Percentiles rank a stretch among this genome's conserved stretches.
phyloP scores from a whole-genome alignment of 257 asterid species.

The Schizonepeta tenuifolia region DNA sequence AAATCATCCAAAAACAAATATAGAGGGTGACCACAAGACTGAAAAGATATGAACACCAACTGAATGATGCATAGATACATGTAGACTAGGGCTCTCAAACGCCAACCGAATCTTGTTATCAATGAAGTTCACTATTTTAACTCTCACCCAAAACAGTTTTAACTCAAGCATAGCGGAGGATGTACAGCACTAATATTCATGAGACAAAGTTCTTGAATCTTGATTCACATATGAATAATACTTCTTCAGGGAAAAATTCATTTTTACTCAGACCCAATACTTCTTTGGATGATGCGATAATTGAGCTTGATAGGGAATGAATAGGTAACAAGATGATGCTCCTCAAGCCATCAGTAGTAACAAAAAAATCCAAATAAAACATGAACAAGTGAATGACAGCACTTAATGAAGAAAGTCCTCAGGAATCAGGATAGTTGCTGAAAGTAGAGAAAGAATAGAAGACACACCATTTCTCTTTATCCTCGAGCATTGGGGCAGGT shows the following conservation, averaged over 20 bases:
- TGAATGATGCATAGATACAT: conserved; percentile 19
- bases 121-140: neutral
- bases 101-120: neutral
- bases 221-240: neutral
- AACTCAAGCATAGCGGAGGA: neutral
- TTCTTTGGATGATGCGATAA: too few species aligned
- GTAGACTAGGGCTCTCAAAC: conserved; percentile 17
- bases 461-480: conserved; percentile 93
- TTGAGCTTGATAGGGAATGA: neutral
- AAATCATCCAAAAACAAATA: too few species aligned
- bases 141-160: neutral
- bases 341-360: conserved; percentile 6
- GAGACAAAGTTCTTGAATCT: neutral
- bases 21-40: too few species aligned
- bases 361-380: neutral
- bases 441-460: conserved; percentile 36
- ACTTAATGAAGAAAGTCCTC: conserved; percentile 3
- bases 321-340: neutral
- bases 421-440: conserved; percentile 6
- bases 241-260: neutral
- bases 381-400: conserved; percentile 13
- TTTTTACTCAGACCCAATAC: neutral
- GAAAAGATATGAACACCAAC: neutral
- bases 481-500: conserved; percentile 99
- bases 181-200: neutral